Percentiles rank a stretch among this genome's conserved stretches.
phyloP scores from a whole-genome alignment of 352 stramenopile species.

The Pythium monospermum region DNA sequence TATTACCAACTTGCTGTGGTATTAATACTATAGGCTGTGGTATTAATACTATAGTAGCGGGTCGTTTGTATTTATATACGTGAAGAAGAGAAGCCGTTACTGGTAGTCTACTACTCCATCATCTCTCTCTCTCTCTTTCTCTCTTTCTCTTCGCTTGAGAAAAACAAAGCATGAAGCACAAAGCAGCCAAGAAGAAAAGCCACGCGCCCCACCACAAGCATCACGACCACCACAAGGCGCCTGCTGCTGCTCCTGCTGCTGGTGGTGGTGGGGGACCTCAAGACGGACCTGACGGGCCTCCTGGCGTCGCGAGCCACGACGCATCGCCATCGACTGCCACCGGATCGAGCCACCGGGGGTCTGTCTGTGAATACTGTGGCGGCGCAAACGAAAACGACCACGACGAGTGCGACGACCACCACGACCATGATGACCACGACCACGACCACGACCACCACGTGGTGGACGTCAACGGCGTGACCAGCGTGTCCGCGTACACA shows the following conservation, averaged over 20 bases:
- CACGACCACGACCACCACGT: conserved; percentile 3
- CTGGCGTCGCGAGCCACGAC: background rate
- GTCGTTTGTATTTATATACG: no score
- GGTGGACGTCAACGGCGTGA: conserved; percentile 20
- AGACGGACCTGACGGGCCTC: no score
- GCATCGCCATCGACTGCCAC: background rate
- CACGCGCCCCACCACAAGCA: conserved; percentile 5
- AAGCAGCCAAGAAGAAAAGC: conserved; percentile 20
- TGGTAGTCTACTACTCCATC: background rate
- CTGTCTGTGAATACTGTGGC: conserved; percentile 19
- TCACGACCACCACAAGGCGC: conserved; percentile 1
- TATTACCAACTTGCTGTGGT: no score
- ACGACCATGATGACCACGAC: conserved; percentile 12
- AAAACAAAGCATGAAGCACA: conserved; percentile 22
- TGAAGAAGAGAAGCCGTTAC: no score
- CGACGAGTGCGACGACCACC: conserved; percentile 12
- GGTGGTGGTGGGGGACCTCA: no score
- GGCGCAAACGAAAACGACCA: conserved; percentile 7
- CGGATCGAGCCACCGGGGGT: background rate
- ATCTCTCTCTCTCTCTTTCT: background rate
- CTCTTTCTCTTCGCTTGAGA: no score
- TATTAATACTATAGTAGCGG: no score
- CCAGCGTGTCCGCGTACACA: conserved; percentile 12
- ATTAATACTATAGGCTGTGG: no score
- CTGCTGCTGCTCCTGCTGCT: no score